These are phyloP conservation scores for Gastrodia elata DNA, from an alignment of 106 monocot species.

Conservation along the genomic window DNA sequence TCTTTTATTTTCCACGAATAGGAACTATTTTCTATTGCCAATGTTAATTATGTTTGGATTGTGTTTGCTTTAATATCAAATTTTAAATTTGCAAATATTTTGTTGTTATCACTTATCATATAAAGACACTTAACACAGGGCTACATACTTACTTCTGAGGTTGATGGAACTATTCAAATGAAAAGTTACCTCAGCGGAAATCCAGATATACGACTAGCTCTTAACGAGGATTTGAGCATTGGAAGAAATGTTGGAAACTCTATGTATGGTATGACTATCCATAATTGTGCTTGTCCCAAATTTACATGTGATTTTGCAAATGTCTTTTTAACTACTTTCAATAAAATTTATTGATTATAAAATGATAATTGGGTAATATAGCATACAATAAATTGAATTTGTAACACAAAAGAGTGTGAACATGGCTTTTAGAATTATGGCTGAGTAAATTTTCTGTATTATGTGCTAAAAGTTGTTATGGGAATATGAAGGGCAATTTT, in stretches of 20 bases:
- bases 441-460: too few relatives aligned
- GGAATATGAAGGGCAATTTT: background rate
- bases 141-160: slow-evolving; percentile 94
- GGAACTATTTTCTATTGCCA: background rate
- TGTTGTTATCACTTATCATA: background rate
- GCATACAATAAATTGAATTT: background rate
- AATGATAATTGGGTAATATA: too few relatives aligned
- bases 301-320: background rate
- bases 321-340: background rate
- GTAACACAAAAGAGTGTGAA: background rate
- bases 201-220: slow-evolving; percentile 92
- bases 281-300: background rate
- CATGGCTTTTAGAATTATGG: too few relatives aligned
- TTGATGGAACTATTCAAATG: slow-evolving; percentile 99
- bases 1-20: background rate
- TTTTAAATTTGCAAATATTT: background rate
- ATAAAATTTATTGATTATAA: background rate
- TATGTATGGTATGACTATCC: slow-evolving; percentile 47
- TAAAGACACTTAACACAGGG: slow-evolving; percentile 38
- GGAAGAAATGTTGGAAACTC: slow-evolving; percentile 55
- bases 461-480: background rate
- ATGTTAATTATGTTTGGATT: background rate
- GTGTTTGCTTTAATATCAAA: background rate
- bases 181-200: slow-evolving; percentile 97
- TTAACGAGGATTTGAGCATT: slow-evolving; percentile 92